These are phyloP conservation scores for Fusarium sp. DNA, from an alignment of 2,329 filamentous ascomycete species.

Conservation along the genomic window DNA sequence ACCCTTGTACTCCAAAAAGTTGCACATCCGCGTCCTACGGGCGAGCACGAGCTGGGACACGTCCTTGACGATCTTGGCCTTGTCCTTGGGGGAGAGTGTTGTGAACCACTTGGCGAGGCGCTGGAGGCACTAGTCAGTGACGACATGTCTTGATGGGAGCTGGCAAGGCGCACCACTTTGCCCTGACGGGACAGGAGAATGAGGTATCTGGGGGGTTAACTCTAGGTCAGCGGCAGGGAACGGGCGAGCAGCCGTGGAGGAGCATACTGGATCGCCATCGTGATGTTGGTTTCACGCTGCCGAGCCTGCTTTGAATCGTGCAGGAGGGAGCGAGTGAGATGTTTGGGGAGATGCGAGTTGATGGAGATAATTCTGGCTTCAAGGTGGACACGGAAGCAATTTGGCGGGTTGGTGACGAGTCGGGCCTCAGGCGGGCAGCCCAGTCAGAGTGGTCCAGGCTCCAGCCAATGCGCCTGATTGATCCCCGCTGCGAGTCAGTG, in stretches of 20 bases:
- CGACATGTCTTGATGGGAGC: constrained; percentile 11
- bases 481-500: constrained; percentile 4
- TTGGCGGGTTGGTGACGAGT: constrained; percentile 45
- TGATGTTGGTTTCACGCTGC: constrained; percentile 37
- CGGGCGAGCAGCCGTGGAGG: constrained; percentile 16
- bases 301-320: constrained; percentile 39
- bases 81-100: constrained; percentile 95
- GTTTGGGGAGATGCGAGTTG: constrained; percentile 27
- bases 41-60: constrained; percentile 97
- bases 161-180: constrained; percentile 83
- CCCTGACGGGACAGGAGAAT: constrained; percentile 97
- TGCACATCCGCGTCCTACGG: constrained; percentile 97
- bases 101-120: constrained; percentile 99
- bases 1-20: constrained; percentile 99
- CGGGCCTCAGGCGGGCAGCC: constrained; percentile 15
- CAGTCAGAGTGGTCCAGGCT: constrained; percentile 24
- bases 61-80: constrained; percentile 99
- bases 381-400: constrained; percentile 42
- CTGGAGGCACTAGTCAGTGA: constrained; percentile 58
- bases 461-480: constrained; percentile 19
- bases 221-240: constrained; percentile 34
- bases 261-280: constrained; percentile 57
- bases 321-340: constrained; percentile 21
- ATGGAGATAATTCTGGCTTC: constrained; percentile 41
- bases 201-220: constrained; percentile 73